Percentiles rank a stretch among this genome's conserved stretches.
Evolutionary conservation across 2,329 filamentous ascomycete species (phyloP).

Genomic region (Stromatinia cepivora): DNA sequence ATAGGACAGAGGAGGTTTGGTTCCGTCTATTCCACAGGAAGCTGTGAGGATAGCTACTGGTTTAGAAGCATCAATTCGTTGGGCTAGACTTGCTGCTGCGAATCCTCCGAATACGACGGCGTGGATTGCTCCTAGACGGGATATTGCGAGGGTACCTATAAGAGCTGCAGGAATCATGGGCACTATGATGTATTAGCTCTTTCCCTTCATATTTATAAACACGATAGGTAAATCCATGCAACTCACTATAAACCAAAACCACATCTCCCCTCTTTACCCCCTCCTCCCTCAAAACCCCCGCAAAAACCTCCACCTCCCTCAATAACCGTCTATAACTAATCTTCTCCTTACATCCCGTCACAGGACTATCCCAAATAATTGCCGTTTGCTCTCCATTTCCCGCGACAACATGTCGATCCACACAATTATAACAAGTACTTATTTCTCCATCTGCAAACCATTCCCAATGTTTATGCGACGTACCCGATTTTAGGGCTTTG

Average conservation of each 20-base stretch:
- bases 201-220: slow-evolving; percentile 18
- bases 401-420: slow-evolving; percentile 81
- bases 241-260: slow-evolving; percentile 82
- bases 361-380: slow-evolving; percentile 85
- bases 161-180: slow-evolving; percentile 91
- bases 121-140: slow-evolving; percentile 82
- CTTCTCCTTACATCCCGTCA: slow-evolving; percentile 69
- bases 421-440: slow-evolving; percentile 87
- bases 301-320: slow-evolving; percentile 76
- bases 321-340: slow-evolving; percentile 76
- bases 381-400: slow-evolving; percentile 74
- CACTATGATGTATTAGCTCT: slow-evolving; percentile 55
- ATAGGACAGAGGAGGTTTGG: slow-evolving; percentile 78
- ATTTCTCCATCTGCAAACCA: slow-evolving; percentile 92
- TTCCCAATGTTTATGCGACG: slow-evolving; percentile 74
- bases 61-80: slow-evolving; percentile 80
- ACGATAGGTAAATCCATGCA: too few relatives aligned
- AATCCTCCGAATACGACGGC: slow-evolving; percentile 94
- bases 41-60: slow-evolving; percentile 80
- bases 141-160: slow-evolving; percentile 81
- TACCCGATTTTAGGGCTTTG: slow-evolving; percentile 63
- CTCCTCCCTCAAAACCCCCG: slow-evolving; percentile 78
- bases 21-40: slow-evolving; percentile 87
- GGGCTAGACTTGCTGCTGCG: slow-evolving; percentile 75
- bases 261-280: slow-evolving; percentile 83